phyloP scores from a whole-genome alignment of 768 basidiomycete genomes.

The Termitomyces sp. region DNA sequence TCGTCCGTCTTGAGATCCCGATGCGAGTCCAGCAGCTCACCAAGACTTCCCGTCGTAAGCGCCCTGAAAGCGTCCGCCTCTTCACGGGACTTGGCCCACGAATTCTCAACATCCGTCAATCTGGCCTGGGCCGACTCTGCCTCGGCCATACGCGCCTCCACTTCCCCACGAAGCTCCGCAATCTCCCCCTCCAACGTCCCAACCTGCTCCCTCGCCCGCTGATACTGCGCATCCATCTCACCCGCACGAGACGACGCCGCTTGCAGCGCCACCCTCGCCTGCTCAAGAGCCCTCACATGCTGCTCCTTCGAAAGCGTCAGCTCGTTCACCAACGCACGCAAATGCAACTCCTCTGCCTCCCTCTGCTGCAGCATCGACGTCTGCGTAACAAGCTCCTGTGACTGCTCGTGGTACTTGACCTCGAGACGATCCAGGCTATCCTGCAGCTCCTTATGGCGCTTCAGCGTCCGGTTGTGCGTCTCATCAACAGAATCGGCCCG shows the following conservation, averaged over 20 bases:
- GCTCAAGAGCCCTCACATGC: conserved; percentile 85
- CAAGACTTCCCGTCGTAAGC: conserved; percentile 81
- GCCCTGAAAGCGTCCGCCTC: conserved; percentile 90
- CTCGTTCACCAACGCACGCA: conserved; percentile 69
- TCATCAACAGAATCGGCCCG: conserved; percentile 75
- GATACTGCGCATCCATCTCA: conserved; percentile 74
- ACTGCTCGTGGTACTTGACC: conserved; percentile 66
- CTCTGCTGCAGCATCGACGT: conserved; percentile 72
- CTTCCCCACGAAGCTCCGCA: conserved; percentile 73
- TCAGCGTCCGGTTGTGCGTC: conserved; percentile 56
- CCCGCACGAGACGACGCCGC: conserved; percentile 73
- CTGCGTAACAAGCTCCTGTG: conserved; percentile 69
- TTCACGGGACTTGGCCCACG: conserved; percentile 89
- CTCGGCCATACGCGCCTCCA: conserved; percentile 73
- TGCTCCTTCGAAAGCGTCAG: conserved; percentile 69
- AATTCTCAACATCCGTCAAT: conserved; percentile 79
- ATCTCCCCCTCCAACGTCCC: conserved; percentile 71
- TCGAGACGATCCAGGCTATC: conserved; percentile 59
- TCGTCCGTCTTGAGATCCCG: conserved; percentile 83
- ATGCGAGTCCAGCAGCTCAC: conserved; percentile 85
- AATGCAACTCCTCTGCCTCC: conserved; percentile 69
- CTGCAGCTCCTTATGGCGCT: conserved; percentile 70
- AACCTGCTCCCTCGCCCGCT: conserved; percentile 67
- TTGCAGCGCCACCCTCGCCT: conserved; percentile 73
- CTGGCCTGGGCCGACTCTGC: conserved; percentile 63